Percentiles rank a stretch among this genome's conserved stretches.
phyloP scores from a whole-genome alignment of 2,329 filamentous ascomycete species.

The Amauroascus verrucosus region DNA sequence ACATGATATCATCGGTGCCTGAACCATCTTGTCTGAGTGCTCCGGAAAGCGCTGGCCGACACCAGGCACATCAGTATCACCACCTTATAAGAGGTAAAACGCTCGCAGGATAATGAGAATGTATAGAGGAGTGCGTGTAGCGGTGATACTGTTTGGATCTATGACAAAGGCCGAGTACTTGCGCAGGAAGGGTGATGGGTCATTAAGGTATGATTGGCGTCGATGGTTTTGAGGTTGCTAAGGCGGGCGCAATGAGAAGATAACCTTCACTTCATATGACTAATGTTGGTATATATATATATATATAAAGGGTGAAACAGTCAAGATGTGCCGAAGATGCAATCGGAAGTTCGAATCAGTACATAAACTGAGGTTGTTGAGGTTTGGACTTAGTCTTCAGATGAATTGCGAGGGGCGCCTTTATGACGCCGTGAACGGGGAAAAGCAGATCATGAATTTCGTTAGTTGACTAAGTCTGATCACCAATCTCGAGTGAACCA shows the following conservation, averaged over 20 bases:
- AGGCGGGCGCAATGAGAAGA: not conserved
- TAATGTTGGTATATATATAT: not conserved
- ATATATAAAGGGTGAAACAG: not conserved
- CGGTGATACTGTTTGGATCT: not conserved
- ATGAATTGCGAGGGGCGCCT: conserved; percentile 9
- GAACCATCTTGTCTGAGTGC: conserved; percentile 50
- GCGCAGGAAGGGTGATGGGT: not conserved
- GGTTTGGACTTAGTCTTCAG: not conserved
- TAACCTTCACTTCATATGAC: not conserved
- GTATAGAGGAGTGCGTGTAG: not conserved
- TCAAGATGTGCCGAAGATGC: not conserved
- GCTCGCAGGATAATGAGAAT: not conserved
- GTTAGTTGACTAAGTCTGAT: not conserved
- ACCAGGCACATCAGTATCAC: not conserved
- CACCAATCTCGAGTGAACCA: not conserved
- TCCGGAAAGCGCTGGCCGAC: not conserved
- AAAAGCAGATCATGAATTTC: too few relatives aligned
- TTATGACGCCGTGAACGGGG: conserved; percentile 7
- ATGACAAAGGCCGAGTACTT: not conserved
- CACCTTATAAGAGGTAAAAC: conserved; percentile 10
- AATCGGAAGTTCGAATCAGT: not conserved
- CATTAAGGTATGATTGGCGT: not conserved
- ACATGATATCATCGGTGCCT: conserved; percentile 90
- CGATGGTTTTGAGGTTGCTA: not conserved
- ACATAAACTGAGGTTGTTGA: not conserved